A percentile compares a stretch with the other conserved stretches of the same genome.
These are phyloP conservation scores for Ustilago xerochloae DNA, from an alignment of 1,284 basidiomycete genomes.

Conservation along the genomic window DNA sequence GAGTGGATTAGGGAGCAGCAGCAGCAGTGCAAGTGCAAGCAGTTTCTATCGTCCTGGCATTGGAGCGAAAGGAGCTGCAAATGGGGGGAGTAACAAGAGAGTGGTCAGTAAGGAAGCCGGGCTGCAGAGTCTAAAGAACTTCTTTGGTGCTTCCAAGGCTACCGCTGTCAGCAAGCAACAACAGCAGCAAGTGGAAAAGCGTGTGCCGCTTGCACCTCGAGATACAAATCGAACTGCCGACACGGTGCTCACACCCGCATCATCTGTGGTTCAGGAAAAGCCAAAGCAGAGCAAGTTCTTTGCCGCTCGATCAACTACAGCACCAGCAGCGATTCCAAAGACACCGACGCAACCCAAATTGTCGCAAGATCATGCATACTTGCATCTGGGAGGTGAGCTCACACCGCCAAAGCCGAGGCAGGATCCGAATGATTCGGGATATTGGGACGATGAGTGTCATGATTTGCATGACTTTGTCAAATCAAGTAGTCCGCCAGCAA, in stretches of 20 bases:
- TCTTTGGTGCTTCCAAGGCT: constrained; percentile 17
- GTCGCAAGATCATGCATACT: constrained; percentile 21
- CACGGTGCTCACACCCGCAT: neutral
- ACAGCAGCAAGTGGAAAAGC: constrained; percentile 2
- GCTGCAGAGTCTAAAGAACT: constrained; percentile 43
- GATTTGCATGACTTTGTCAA: constrained; percentile 41
- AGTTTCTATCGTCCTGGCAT: constrained; percentile 21
- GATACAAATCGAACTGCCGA: constrained; percentile 27
- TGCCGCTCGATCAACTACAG: neutral
- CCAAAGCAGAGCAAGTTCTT: constrained; percentile 42
- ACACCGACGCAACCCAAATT: neutral
- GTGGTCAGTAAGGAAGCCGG: constrained; percentile 34
- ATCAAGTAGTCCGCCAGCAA: constrained; percentile 30
- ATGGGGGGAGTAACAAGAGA: constrained; percentile 23
- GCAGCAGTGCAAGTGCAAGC: neutral
- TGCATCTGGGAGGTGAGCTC: constrained; percentile 36
- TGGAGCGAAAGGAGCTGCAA: neutral
- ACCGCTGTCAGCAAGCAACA: neutral
- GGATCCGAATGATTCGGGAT: constrained; percentile 30
- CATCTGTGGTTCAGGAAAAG: neutral
- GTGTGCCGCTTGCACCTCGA: constrained; percentile 14
- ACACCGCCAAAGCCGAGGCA: constrained; percentile 19
- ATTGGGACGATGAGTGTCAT: constrained; percentile 44
- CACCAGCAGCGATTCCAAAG: neutral
- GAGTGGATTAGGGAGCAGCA: neutral